These are phyloP conservation scores for Durotheca rogersii DNA, from an alignment of 495 filamentous ascomycete species.

Conservation along the genomic window DNA sequence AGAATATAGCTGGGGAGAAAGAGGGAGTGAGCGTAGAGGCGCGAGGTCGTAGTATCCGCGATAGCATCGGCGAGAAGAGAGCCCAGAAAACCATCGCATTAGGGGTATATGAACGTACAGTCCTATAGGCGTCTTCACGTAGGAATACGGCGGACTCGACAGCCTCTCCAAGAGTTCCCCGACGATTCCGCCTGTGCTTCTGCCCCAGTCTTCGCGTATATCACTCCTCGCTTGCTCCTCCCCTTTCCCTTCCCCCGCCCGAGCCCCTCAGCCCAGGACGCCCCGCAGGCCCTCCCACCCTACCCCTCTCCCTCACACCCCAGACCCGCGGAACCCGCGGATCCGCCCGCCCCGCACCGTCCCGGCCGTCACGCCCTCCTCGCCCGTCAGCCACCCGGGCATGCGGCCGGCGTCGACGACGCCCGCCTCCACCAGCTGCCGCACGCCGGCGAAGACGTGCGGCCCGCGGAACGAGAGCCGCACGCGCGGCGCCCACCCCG, in stretches of 20 bases:
- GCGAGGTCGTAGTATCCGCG: no score
- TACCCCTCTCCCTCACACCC: constrained; percentile 33
- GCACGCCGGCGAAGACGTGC: constrained; percentile 80
- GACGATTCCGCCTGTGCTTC: no score
- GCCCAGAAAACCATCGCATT: background rate
- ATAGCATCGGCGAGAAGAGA: no score
- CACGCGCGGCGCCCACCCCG: constrained; percentile 57
- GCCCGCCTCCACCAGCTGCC: constrained; percentile 71
- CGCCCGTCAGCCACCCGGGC: constrained; percentile 90
- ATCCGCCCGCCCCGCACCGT: constrained; percentile 64
- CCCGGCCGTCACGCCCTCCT: constrained; percentile 74
- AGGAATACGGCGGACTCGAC: no score
- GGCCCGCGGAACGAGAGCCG: constrained; percentile 67
- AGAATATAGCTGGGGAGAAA: no score
- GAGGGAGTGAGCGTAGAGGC: no score
- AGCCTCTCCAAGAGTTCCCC: constrained; percentile 6
- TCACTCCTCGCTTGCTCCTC: no score
- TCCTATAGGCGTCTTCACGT: no score
- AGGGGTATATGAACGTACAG: constrained; percentile 15
- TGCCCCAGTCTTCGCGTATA: no score
- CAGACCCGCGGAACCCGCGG: constrained; percentile 50
- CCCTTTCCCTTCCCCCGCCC: no score
- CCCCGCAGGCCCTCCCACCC: no score
- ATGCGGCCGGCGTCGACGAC: constrained; percentile 72
- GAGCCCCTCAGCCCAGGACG: no score